These are phyloP conservation scores for Leccinum pallidistipes DNA, from an alignment of 1,284 basidiomycete genomes.

Conservation along the genomic window DNA sequence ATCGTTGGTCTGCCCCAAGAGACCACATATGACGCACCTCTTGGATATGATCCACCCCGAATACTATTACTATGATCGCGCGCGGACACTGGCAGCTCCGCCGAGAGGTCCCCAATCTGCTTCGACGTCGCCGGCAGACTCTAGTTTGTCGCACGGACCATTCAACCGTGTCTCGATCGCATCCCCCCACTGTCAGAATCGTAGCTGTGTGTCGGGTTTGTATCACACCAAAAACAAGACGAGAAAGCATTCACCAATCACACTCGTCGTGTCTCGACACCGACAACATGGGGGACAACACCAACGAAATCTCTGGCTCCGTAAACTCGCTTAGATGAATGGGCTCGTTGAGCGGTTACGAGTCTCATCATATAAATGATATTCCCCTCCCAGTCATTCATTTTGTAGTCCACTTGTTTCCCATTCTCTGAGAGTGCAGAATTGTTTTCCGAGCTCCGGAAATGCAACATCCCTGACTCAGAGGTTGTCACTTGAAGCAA, in stretches of 20 bases:
- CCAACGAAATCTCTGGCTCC: conserved; percentile 67
- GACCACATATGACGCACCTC: conserved; percentile 46
- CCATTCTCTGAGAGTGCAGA: too few species aligned
- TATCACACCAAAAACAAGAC: conserved; percentile 29
- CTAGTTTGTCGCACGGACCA: conserved; percentile 56
- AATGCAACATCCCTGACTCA: too few species aligned
- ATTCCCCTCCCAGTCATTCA: too few species aligned
- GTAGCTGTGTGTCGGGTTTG: conserved; percentile 43
- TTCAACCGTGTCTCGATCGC: conserved; percentile 64
- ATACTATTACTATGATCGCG: conserved; percentile 52
- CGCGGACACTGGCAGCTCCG: conserved; percentile 59
- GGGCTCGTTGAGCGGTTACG: too few species aligned
- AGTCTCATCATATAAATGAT: too few species aligned
- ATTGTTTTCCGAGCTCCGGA: too few species aligned
- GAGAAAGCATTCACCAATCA: conserved; percentile 35
- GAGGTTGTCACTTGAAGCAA: too few species aligned
- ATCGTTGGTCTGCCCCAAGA: not conserved
- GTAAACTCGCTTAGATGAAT: conserved; percentile 44
- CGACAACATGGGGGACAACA: conserved; percentile 62
- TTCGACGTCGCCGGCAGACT: conserved; percentile 49
- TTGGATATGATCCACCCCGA: conserved; percentile 65
- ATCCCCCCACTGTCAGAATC: conserved; percentile 75
- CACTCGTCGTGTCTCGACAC: conserved; percentile 45
- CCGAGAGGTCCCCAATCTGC: conserved; percentile 65
- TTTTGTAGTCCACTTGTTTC: too few species aligned